phyloP scores from a whole-genome alignment of 768 basidiomycete species.

The Russula compacta region DNA sequence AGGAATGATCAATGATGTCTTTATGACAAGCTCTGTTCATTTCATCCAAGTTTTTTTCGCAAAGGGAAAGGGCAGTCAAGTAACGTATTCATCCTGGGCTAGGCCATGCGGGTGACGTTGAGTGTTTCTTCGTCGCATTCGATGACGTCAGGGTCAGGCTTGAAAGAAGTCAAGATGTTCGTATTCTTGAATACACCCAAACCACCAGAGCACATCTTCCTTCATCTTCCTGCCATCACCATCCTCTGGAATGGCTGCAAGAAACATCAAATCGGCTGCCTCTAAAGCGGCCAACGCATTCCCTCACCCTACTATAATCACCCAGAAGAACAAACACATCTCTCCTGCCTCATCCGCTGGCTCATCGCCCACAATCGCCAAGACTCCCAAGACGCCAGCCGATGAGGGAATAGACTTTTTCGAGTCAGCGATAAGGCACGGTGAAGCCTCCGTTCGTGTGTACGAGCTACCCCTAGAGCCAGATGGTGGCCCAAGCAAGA shows the following conservation, averaged over 20 bases:
- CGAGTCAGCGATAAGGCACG: slow-evolving; percentile 40
- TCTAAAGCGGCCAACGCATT: not conserved
- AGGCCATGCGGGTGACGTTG: not conserved
- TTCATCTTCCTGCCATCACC: not conserved
- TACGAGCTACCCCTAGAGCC: slow-evolving; percentile 81
- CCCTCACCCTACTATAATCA: slow-evolving; percentile 12
- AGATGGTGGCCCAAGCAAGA: slow-evolving; percentile 85
- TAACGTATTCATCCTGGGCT: not conserved
- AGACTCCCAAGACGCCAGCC: slow-evolving; percentile 80
- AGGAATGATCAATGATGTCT: too few species aligned
- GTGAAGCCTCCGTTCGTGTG: slow-evolving; percentile 64
- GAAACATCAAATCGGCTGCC: slow-evolving; percentile 8
- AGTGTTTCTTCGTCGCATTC: not conserved
- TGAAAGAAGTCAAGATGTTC: not conserved
- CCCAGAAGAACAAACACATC: slow-evolving; percentile 1
- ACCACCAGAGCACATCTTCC: not conserved
- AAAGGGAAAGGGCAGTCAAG: too few species aligned
- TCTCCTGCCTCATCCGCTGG: slow-evolving; percentile 10
- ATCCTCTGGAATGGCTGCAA: slow-evolving; percentile 2
- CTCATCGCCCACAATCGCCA: slow-evolving; percentile 19
- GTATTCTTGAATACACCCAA: not conserved
- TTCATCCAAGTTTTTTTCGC: too few species aligned
- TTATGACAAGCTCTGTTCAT: too few species aligned
- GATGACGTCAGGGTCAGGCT: not conserved
- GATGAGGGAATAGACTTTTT: slow-evolving; percentile 92